Evolutionary conservation across 2,329 filamentous ascomycete genomes (phyloP).

Genomic region (Truncatella angustata): DNA sequence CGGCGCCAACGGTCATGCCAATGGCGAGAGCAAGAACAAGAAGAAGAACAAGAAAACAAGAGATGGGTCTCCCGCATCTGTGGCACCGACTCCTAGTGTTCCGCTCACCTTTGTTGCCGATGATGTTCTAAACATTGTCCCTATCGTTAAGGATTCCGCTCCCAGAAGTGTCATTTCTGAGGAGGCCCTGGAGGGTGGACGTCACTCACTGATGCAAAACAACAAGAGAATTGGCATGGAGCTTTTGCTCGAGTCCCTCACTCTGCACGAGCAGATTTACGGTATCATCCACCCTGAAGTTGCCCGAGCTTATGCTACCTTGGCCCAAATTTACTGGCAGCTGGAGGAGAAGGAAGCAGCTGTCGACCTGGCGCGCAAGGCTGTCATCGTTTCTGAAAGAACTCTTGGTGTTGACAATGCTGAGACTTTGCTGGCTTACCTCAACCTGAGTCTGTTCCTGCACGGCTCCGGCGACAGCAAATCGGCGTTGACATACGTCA

Average conservation of each 20-base stretch:
- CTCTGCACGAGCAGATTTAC: slow-evolving; percentile 97
- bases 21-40: slow-evolving; percentile 57
- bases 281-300: slow-evolving; percentile 96
- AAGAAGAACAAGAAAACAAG: slow-evolving; percentile 58
- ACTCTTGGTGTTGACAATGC: slow-evolving; percentile 91
- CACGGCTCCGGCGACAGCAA: slow-evolving; percentile 90
- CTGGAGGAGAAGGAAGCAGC: slow-evolving; percentile 97
- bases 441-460: slow-evolving; percentile 92
- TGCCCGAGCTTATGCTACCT: slow-evolving; percentile 87
- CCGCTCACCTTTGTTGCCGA: slow-evolving; percentile 72
- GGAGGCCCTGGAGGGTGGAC: slow-evolving; percentile 91
- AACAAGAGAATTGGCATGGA: slow-evolving; percentile 97
- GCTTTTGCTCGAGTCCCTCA: slow-evolving; percentile 90
- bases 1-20: slow-evolving; percentile 38
- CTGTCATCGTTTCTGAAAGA: slow-evolving; percentile 91
- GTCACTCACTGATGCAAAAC: slow-evolving; percentile 92
- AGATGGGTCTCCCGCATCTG: slow-evolving; percentile 49
- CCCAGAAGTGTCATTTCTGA: slow-evolving; percentile 89
- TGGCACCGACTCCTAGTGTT: slow-evolving; percentile 38
- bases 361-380: slow-evolving; percentile 92
- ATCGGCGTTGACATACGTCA: slow-evolving; percentile 81
- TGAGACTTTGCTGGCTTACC: slow-evolving; percentile 91
- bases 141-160: slow-evolving; percentile 89
- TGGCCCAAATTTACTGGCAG: slow-evolving; percentile 95
- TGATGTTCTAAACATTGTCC: slow-evolving; percentile 90